Evolutionary conservation across 1,139 yeast species (phyloP), one percentile per base, ranked within the genome.

Genomic region (Diutina mesorugosa): DNA sequence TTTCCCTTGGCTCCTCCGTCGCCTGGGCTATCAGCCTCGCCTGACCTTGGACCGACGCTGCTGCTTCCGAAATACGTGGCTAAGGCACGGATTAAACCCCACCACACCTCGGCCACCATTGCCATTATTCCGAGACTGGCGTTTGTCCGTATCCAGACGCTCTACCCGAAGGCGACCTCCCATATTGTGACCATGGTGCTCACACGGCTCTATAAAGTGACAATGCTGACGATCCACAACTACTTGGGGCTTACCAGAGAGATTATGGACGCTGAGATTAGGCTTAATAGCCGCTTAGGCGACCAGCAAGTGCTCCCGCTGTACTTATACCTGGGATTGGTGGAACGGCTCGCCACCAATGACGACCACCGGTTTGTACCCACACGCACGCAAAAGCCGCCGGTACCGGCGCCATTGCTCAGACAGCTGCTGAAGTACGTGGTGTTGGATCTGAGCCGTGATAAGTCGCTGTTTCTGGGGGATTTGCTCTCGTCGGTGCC

Each of bases 101-200:
- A 47, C 6, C 58, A 55, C 55, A 55, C 56, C 56, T 81, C 85
- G 54, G 87, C 95, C 32, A 91, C 98, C 0, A 85, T 93, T 58
- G 97, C 98, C 0, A 87, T 93, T 48, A 90, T 93, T 16, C 99
- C 99, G 0, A 82, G 85, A 1, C 83, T 82, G 58, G 90, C 98
- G 0, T 93, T 93, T 64, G 79, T 81, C 57, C 74, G 87, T 58
- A 79, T 93, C 54, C 87, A 89, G 14, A 66, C 74, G 47, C 88
- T 85, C 63, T 89, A 85, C 65, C 98, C 99, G 7, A 83, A 87
- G 61, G 89, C 97, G 0, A 86, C 97, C 0, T 88, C 97, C 0
- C 97, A 91, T 67, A 91, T 93, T 54, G 95, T 93, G 8, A 96
- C 95, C 61, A 90, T 93, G 81, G 90, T 93, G 18, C 73, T 91